Conservation (phyloP, 2,329 filamentous ascomycete species). For the Cercospora sesami region DNA sequence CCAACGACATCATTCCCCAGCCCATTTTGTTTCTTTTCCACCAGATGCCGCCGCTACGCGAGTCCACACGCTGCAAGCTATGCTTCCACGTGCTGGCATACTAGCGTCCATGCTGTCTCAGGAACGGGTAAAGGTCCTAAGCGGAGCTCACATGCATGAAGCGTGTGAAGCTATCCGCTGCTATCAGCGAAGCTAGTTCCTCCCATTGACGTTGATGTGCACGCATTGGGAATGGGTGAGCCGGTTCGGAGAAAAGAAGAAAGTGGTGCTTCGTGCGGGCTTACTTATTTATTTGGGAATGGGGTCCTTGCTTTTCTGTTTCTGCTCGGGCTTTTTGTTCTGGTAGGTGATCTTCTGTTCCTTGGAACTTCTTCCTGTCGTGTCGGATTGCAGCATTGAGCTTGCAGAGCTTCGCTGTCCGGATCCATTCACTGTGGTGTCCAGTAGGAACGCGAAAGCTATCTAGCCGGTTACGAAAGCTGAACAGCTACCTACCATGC, state of each 20-base stretch:
- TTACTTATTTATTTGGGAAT: neutral
- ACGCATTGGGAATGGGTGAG: neutral
- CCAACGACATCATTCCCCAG: neutral
- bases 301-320: neutral
- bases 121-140: neutral
- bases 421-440: neutral
- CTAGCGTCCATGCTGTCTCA: neutral
- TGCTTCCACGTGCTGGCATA: neutral
- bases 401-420: neutral
- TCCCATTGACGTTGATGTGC: neutral
- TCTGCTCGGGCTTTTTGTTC: neutral
- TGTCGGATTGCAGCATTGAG: neutral
- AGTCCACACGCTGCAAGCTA: neutral
- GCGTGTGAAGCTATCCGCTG: neutral
- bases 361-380: neutral
- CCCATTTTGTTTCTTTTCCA: neutral
- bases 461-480: neutral
- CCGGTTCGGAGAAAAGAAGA: neutral
- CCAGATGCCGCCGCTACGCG: neutral
- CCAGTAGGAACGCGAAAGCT: neutral
- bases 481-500: constrained; percentile 1
- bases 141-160: neutral
- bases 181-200: neutral
- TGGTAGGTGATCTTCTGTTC: neutral
- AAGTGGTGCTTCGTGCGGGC: neutral